Evolutionary conservation across 169 alveolate genomes (phyloP).

Genomic region (Plasmodium falciparum): DNA sequence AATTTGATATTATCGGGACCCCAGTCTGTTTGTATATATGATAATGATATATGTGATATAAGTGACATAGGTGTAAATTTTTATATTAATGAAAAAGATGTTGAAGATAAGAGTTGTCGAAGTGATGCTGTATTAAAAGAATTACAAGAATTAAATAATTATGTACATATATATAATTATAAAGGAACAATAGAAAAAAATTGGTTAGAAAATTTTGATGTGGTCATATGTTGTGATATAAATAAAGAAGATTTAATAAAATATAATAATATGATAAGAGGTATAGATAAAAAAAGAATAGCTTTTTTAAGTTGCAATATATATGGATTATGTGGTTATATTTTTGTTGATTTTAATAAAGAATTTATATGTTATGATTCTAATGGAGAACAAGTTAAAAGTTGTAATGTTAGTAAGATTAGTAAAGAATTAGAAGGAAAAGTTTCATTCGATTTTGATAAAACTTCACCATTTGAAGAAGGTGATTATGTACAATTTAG

Average conservation of each 20-base stretch:
- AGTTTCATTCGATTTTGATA: conserved; percentile 53
- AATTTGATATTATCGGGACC: conserved; percentile 98
- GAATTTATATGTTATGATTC: conserved; percentile 89
- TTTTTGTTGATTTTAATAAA: conserved; percentile 97
- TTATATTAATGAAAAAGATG: conserved; percentile 92
- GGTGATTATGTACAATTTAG: conserved; percentile 96
- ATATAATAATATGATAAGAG: conserved; percentile 82
- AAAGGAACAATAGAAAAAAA: conserved; percentile 72
- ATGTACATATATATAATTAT: conserved; percentile 75
- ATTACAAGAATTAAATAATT: conserved; percentile 76
- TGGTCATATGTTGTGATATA: conserved; percentile 88
- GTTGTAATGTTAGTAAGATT: conserved; percentile 89
- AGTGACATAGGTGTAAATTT: conserved; percentile 96
- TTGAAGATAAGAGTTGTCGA: conserved; percentile 92
- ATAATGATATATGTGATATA: conserved; percentile 87
- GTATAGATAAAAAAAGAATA: conserved; percentile 77
- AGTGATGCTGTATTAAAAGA: conserved; percentile 94
- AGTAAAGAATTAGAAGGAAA: conserved; percentile 79
- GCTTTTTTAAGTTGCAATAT: conserved; percentile 90
- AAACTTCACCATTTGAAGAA: conserved; percentile 89
- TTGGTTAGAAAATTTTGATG: conserved; percentile 84
- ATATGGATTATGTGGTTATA: conserved; percentile 95
- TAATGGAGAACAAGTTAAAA: conserved; percentile 91
- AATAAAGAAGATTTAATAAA: conserved; percentile 71
- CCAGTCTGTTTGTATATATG: conserved; percentile 92